Base-by-base conservation (phyloP, 164 flowering plant species). In the Taxillus chinensis region DNA sequence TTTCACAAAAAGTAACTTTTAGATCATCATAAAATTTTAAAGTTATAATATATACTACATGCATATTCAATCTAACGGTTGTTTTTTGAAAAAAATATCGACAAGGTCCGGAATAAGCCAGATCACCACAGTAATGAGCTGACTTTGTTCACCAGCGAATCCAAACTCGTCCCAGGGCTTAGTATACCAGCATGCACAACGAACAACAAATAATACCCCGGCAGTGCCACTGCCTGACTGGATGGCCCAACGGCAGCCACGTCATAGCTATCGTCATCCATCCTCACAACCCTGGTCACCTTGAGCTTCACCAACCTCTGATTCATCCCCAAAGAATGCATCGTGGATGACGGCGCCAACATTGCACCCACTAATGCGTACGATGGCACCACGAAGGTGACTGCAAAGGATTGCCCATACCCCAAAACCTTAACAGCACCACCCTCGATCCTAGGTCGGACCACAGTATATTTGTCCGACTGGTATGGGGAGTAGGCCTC, bases 121-220 rank as follows among this genome's bases (percentile, higher is more conserved):
- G n/a, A n/a, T n/a, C n/a, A n/a, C n/a, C n/a, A n/a, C n/a, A n/a
- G n/a, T n/a, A n/a, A n/a, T n/a, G n/a, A n/a, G n/a, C n/a, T n/a
- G n/a, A n/a, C n/a, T n/a, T n/a, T n/a, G n/a, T n/a, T n/a, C n/a
- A n/a, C n/a, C n/a, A n/a, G n/a, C n/a, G n/a, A n/a, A n/a, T n/a
- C n/a, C n/a, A n/a, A n/a, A n/a, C n/a, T n/a, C n/a, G 46, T 15
- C 8, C 81, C 85, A 50, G 70, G 7, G 60, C 90, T 85, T 0
- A 87, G 90, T 13, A 80, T 65, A 15, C 74, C 80, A 27, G 67
- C 72, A 63, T 83, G 87, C 49, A 83, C 82, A 64, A 85, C 73
- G 67, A 81, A 85, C 75, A 85, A 14, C 74, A 85, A 10, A 54
- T 85, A 85, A 68, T 77, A 81, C 17, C 90, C 87, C 2, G 83